Evolutionary conservation across 495 filamentous ascomycete species (phyloP).

Genomic region (Aspergillus nidulans): DNA sequence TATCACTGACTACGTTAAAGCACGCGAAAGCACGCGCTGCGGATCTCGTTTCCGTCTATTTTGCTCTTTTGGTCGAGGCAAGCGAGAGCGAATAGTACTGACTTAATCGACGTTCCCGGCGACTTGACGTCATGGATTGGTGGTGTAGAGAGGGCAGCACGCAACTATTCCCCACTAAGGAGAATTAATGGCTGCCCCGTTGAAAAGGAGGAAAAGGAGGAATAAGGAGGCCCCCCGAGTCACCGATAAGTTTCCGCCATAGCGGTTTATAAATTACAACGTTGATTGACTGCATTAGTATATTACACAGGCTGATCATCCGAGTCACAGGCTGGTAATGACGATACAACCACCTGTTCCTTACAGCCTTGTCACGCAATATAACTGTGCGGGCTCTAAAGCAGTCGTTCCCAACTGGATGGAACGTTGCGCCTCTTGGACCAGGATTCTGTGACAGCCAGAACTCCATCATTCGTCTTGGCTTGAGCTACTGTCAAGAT

Average conservation of each 20-base stretch:
- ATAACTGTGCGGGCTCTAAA: background rate
- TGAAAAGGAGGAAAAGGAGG: slow-evolving; percentile 6
- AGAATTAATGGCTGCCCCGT: slow-evolving; percentile 1
- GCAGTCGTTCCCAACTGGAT: slow-evolving; percentile 25
- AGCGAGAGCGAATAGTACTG: background rate
- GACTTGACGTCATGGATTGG: slow-evolving; percentile 18
- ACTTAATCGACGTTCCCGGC: background rate
- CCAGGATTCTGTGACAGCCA: slow-evolving; percentile 16
- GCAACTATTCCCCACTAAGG: slow-evolving; percentile 11
- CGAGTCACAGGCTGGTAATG: slow-evolving; percentile 4
- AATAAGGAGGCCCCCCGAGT: slow-evolving; percentile 2
- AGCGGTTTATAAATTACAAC: slow-evolving; percentile 10
- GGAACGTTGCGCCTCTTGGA: slow-evolving; percentile 28
- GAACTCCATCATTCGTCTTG: slow-evolving; percentile 8
- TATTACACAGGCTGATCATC: background rate
- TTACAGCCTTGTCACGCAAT: slow-evolving; percentile 5
- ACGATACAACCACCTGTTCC: background rate
- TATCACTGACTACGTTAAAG: background rate
- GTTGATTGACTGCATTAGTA: background rate
- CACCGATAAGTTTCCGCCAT: slow-evolving; percentile 7
- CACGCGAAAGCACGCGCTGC: background rate
- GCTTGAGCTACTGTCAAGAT: background rate
- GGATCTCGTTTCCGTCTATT: background rate
- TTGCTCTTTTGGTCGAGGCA: background rate
- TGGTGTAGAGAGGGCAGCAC: slow-evolving; percentile 13